Evolutionary conservation across 108 stramenopile species (phyloP), one percentile per base, ranked within the genome.

Genomic region (Phaeodactylum tricornutum): DNA sequence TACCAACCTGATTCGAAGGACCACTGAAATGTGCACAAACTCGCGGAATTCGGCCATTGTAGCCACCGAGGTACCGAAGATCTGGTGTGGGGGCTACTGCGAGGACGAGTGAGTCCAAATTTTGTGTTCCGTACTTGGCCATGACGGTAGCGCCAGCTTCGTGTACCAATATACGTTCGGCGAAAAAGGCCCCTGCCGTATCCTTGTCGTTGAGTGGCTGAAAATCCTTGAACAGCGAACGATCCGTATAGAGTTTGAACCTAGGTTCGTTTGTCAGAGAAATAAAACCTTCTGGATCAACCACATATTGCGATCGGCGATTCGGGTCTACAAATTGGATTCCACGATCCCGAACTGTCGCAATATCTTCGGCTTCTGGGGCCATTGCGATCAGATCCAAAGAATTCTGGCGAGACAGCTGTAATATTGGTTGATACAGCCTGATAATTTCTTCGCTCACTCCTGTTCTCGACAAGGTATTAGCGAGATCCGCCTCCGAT

Each of bases 231-330:
- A 84, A 48, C 14, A 89, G 55, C 40, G 80, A 82, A 53, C 79
- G 69, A 27, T 89, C 82, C 20, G 87, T 62, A 34, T 84, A 89
- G 49, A 89, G 26, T 40, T 74, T 66, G 66, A 75, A 84, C 55
- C 61, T 67, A 43, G 82, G 82, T 41, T 89, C 78, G 37, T 72
- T 64, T 4, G 87, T 76, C 44, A 77, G 26, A 0, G 53, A 57
- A 64, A 89, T 82, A 50, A 89, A 89, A 16, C 87, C 87, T 48
- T 72, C 40, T 2, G 87, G 46, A 62, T 89, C 87, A 29, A 62
- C 55, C 21, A 89, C 80, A 39, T 89, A 89, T 11, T 40, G 24
- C 11, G 66, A 40, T 41, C 82, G 69, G 23, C 67, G 54, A 20
- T 61, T 65, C 0, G 66, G 59, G 47, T 82, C 65, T 19, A 89